Conservation (phyloP, 2,329 filamentous ascomycete species). For the Alternaria conjuncta region DNA sequence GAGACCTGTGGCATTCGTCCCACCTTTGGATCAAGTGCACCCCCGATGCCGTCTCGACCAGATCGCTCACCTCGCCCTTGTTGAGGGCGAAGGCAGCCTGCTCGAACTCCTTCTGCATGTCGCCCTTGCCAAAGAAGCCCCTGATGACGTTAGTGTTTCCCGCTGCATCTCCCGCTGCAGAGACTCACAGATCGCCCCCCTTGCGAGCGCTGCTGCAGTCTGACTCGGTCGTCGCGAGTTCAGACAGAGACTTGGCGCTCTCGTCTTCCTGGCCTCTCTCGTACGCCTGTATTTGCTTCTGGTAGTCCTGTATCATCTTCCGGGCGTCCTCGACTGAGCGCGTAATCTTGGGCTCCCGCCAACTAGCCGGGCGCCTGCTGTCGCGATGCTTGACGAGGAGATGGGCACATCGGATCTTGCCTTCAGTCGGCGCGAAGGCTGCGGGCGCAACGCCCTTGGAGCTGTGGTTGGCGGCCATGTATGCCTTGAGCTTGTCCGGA, state of each 20-base stretch:
- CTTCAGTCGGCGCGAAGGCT: constrained; percentile 54
- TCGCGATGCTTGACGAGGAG: constrained; percentile 91
- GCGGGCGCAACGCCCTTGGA: constrained; percentile 54
- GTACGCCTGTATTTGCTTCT: constrained; percentile 75
- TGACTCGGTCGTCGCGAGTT: constrained; percentile 86
- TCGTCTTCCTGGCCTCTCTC: constrained; percentile 53
- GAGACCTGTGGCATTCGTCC: constrained; percentile 20
- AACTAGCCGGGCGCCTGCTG: constrained; percentile 88
- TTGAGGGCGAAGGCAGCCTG: constrained; percentile 91
- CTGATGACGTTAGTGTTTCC: constrained; percentile 46
- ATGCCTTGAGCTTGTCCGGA: constrained; percentile 88
- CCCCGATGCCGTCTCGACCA: constrained; percentile 92
- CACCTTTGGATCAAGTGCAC: constrained; percentile 93
- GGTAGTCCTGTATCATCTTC: constrained; percentile 75
- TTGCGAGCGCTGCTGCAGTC: constrained; percentile 97
- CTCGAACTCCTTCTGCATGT: constrained; percentile 99
- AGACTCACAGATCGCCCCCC: constrained; percentile 79
- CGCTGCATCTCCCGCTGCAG: background rate
- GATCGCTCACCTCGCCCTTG: constrained; percentile 81
- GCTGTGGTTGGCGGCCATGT: constrained; percentile 90
- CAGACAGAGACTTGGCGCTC: constrained; percentile 64
- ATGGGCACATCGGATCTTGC: constrained; percentile 93
- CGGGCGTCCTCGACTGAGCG: constrained; percentile 86
- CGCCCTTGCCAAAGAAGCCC: constrained; percentile 89
- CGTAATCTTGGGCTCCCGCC: constrained; percentile 89